These are phyloP conservation scores for Cyberlindnera saturnus DNA, from an alignment of 805 yeast genomes.

Conservation along the genomic window DNA sequence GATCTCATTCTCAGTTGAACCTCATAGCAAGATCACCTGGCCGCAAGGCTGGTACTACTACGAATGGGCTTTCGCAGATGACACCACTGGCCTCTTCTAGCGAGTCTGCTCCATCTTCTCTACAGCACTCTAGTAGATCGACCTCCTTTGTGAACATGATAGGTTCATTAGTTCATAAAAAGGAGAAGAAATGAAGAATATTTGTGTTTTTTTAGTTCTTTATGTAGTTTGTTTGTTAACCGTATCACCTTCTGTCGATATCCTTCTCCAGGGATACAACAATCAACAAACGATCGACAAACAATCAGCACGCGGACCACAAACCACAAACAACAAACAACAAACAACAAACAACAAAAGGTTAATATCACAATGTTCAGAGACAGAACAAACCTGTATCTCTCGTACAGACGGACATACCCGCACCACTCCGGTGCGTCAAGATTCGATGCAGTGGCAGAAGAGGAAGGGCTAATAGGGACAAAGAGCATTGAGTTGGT, in stretches of 20 bases:
- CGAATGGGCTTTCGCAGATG: not conserved
- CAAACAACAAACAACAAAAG: conserved; percentile 10
- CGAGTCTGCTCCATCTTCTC: not conserved
- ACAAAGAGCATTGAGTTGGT: conserved; percentile 46
- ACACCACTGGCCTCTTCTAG: conserved; percentile 1
- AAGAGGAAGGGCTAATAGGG: conserved; percentile 26
- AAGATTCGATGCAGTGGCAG: conserved; percentile 23
- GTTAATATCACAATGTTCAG: conserved; percentile 55
- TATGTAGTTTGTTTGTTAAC: no score
- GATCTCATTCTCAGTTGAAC: not conserved
- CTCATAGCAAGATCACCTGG: not conserved
- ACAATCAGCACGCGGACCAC: no score
- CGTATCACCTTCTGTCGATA: no score
- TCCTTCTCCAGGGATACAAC: no score
- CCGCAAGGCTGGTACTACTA: not conserved
- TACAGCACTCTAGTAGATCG: conserved; percentile 14
- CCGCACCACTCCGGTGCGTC: conserved; percentile 48
- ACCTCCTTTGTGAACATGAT: conserved; percentile 23
- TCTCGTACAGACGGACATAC: conserved; percentile 84
- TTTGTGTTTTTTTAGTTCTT: no score
- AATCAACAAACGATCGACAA: no score
- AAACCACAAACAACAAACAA: not conserved
- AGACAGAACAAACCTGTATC: conserved; percentile 87
- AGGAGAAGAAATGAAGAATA: conserved; percentile 10
- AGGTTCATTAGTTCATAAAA: conserved; percentile 21